Percentiles rank a stretch among this genome's conserved stretches.
Conservation (phyloP, 225 moss, liverwort and hornwort genomes). For the Polytrichum formosum region DNA sequence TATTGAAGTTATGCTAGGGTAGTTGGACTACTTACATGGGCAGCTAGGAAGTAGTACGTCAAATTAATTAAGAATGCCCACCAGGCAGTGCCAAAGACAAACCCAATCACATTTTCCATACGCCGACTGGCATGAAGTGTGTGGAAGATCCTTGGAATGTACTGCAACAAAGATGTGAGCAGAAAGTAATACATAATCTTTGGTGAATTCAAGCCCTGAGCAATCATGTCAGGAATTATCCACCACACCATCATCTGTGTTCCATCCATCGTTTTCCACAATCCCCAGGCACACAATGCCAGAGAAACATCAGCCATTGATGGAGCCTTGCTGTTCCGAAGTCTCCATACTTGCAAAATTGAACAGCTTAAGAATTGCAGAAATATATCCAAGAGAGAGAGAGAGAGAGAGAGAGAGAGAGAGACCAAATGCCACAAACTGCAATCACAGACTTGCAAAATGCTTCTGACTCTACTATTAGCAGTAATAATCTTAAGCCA, state of each 20-base stretch:
- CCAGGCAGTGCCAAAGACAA: constrained; percentile 62
- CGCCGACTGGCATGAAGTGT: constrained; percentile 35
- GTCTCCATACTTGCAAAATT: too few species aligned
- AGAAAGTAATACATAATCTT: constrained; percentile 32
- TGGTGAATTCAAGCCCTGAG: constrained; percentile 12
- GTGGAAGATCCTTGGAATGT: constrained; percentile 48
- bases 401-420: too few species aligned
- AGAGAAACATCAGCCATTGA: background rate
- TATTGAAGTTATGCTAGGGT: too few species aligned
- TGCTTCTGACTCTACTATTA: too few species aligned
- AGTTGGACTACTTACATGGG: constrained; percentile 42
- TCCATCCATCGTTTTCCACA: constrained; percentile 5
- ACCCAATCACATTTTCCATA: constrained; percentile 56
- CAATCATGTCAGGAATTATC: constrained; percentile 35
- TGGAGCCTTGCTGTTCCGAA: too few species aligned
- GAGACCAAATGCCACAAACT: too few species aligned
- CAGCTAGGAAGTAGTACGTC: constrained; percentile 58
- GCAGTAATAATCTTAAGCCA: too few species aligned
- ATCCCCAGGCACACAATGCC: background rate
- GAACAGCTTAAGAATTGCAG: too few species aligned
- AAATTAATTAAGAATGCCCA: constrained; percentile 63
- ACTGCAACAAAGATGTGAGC: constrained; percentile 37
- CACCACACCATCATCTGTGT: constrained; percentile 46
- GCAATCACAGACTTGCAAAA: too few species aligned
- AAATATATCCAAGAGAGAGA: too few species aligned